A percentile compares a stretch with the other conserved stretches of the same genome.
Evolutionary conservation across 345 rosid genomes (phyloP).

Genomic region (Salix arbutifolia): DNA sequence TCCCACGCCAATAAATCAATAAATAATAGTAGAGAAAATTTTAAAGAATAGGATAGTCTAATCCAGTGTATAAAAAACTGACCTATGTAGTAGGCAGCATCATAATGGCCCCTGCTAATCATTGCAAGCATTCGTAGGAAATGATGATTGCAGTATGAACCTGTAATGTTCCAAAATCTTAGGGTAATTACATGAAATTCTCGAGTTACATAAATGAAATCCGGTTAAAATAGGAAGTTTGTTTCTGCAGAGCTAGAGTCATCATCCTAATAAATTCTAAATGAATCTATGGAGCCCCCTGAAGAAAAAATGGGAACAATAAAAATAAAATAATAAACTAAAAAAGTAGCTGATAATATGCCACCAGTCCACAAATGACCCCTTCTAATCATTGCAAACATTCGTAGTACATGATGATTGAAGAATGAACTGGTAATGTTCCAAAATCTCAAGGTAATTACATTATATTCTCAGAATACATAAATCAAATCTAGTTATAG

Average conservation of each 20-base stretch:
- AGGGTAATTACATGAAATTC: neutral
- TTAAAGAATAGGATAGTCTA: neutral
- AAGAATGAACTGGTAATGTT: slow-evolving; percentile 67
- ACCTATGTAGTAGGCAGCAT: slow-evolving; percentile 71
- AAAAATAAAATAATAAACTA: too few species aligned
- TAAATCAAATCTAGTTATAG: neutral
- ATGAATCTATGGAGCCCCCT: neutral
- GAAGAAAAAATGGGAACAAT: neutral
- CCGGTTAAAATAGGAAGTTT: neutral
- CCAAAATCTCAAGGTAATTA: neutral
- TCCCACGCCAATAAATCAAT: neutral
- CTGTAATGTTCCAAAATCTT: slow-evolving; percentile 35
- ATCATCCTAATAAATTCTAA: neutral
- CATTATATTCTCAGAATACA: neutral
- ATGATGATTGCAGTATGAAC: slow-evolving; percentile 85
- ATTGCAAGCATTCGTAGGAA: slow-evolving; percentile 74
- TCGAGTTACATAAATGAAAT: neutral
- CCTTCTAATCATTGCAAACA: slow-evolving; percentile 62
- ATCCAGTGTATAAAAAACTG: slow-evolving; percentile 12
- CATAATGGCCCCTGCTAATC: slow-evolving; percentile 65
- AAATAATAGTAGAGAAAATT: neutral
- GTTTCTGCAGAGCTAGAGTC: neutral
- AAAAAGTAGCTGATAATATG: neutral
- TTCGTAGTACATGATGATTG: slow-evolving; percentile 79
- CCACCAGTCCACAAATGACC: slow-evolving; percentile 32